phyloP scores from a whole-genome alignment of 73 alveolate genomes.

The Paramecium tetraurelia region DNA sequence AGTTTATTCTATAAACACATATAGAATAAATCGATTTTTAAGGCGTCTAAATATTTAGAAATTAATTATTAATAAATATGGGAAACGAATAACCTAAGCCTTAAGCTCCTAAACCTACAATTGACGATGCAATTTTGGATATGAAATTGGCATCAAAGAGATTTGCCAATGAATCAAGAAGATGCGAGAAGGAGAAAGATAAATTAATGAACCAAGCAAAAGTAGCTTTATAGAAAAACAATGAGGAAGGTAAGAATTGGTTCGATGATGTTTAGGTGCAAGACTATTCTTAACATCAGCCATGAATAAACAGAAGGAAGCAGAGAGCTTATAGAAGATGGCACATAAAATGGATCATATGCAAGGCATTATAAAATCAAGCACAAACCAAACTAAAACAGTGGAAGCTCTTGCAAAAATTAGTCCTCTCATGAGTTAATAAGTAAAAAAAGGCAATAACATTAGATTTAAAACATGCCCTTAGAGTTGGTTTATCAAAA shows the following conservation, averaged over 20 bases:
- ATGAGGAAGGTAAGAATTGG: background rate
- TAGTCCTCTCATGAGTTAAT: background rate
- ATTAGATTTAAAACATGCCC: constrained; percentile 1
- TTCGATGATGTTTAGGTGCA: background rate
- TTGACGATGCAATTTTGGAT: constrained; percentile 13
- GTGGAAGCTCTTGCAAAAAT: background rate
- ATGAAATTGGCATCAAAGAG: background rate
- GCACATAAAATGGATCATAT: constrained; percentile 24
- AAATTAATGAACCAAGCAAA: background rate
- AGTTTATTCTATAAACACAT: background rate
- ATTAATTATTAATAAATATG: background rate
- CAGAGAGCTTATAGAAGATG: background rate
- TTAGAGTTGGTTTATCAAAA: background rate
- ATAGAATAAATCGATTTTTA: background rate
- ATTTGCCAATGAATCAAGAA: background rate
- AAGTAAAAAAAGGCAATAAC: background rate
- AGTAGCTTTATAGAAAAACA: background rate
- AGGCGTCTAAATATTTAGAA: background rate
- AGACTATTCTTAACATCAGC: background rate
- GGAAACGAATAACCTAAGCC: background rate
- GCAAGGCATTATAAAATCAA: background rate
- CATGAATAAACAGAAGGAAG: constrained; percentile 17
- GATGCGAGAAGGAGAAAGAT: constrained; percentile 32
- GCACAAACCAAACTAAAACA: background rate
- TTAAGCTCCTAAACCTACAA: constrained; percentile 34